Evolutionary conservation across 768 basidiomycete genomes (phyloP), one percentile per base, ranked within the genome.

Genomic region (Atractiella rhizophila): DNA sequence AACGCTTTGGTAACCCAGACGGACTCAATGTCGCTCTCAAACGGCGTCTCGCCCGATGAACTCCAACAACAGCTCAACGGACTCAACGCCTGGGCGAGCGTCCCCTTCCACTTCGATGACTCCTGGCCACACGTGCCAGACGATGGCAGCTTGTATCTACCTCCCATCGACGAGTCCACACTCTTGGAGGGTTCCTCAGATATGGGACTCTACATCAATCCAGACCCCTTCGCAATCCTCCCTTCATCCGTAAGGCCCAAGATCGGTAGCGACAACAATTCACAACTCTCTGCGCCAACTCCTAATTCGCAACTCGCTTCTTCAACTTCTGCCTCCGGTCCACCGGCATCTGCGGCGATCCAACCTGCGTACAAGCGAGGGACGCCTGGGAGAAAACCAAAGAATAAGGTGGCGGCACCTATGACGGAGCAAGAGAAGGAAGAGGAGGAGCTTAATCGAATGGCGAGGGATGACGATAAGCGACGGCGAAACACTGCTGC

Each of bases 401-500:
- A 43, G 43, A 43, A 12, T 45, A 52, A 29, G 45, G 50, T 28
- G 41, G 37, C 31, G 10, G 6, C 39, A 9, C 25, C 4, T 19
- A 34, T 40, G 35, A 41, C 45, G 13, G 39, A 37, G 12, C 27
- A 33, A 18, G 34, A 40, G 35, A 43, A 37, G 10, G 36, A 42
- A 16, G 49, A 46, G 26, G 43, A 51, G 27, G 28, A 44, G 21
- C 32, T 40, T 20, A 48, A 50, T 43, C 19, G 40, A 13, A 57
- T 71, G 2, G 67, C 67, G 6, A 63, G 73, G 5, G 59, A 74
- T 0, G 83, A 88, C 59, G 83, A 88, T 60, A 88, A 88, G 56
- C 74, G 83, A n/a, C 68, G 82, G 43, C 65, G 83, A 34, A 91
- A 91, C 57, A 91, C 83, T 0, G 80, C 80, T 1, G 83, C 83